These are phyloP conservation scores for Trichoderma endophyticum DNA, from an alignment of 2,329 filamentous ascomycete genomes.

Conservation along the genomic window DNA sequence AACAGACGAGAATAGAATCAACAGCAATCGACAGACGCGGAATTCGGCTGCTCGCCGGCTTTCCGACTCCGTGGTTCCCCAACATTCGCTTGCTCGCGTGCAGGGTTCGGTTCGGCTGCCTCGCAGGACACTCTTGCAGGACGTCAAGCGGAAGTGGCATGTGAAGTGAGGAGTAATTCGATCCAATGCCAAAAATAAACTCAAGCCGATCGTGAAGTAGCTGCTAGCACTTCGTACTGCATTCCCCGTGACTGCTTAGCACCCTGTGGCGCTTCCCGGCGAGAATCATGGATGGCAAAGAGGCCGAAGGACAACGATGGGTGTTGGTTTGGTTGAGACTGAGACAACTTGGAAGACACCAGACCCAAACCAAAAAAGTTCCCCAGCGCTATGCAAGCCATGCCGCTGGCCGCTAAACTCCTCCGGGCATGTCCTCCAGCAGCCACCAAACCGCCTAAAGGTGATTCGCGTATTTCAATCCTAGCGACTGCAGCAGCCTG, in stretches of 20 bases:
- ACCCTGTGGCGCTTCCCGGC: background rate
- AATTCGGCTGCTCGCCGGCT: background rate
- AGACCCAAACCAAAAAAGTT: background rate
- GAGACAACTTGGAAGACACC: background rate
- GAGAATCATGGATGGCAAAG: background rate
- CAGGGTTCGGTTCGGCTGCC: background rate
- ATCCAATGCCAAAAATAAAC: background rate
- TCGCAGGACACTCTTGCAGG: background rate
- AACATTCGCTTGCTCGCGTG: conserved; percentile 7
- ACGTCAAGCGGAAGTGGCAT: background rate
- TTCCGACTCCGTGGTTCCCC: background rate
- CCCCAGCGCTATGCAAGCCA: conserved; percentile 10
- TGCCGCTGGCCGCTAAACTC: conserved; percentile 10
- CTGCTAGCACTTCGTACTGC: background rate
- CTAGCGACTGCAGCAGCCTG: background rate
- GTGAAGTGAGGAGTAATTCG: background rate
- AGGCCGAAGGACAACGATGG: background rate
- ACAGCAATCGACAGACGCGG: background rate
- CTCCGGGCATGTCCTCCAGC: background rate
- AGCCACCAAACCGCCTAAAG: background rate
- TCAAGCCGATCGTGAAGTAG: background rate
- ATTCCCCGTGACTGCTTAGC: background rate
- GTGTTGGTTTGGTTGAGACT: background rate
- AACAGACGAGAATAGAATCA: background rate
- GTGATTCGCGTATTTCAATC: background rate